Evolutionary conservation across 768 basidiomycete genomes (phyloP).

Genomic region (Lactarius quietus): DNA sequence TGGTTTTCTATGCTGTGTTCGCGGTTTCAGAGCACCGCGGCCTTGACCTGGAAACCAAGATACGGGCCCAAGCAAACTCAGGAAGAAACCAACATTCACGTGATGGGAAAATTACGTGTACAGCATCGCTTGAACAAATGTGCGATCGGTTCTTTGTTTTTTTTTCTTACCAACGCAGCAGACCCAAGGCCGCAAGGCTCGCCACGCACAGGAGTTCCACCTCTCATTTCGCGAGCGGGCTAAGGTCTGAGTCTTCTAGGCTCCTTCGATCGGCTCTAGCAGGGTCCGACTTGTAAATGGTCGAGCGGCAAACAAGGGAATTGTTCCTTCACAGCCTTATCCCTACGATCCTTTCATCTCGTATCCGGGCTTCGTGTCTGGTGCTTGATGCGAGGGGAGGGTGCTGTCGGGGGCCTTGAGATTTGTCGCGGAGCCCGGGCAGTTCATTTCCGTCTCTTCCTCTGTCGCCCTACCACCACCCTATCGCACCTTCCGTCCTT

Average conservation of each 20-base stretch:
- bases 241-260: conserved; percentile 76
- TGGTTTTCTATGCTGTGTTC: not conserved
- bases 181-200: conserved; percentile 69
- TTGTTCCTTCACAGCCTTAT: conserved; percentile 28
- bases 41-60: not conserved
- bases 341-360: conserved; percentile 45
- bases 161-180: conserved; percentile 31
- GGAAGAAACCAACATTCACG: not conserved
- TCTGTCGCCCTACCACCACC: conserved; percentile 1
- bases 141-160: not conserved
- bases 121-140: not conserved
- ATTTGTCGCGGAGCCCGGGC: conserved; percentile 25
- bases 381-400: conserved; percentile 18
- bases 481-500: conserved; percentile 23
- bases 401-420: conserved; percentile 21
- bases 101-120: conserved; percentile 21
- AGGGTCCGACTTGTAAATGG: conserved; percentile 52
- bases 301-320: conserved; percentile 72
- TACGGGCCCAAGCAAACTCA: not conserved
- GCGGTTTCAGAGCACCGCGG: not conserved
- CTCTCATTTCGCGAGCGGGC: conserved; percentile 61
- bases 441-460: not conserved
- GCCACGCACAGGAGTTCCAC: conserved; percentile 44
- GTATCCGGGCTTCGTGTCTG: conserved; percentile 34
- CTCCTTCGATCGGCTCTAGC: conserved; percentile 62